phyloP scores from a whole-genome alignment of 192 early-diverging fungal genomes.

The Backusella westeae region DNA sequence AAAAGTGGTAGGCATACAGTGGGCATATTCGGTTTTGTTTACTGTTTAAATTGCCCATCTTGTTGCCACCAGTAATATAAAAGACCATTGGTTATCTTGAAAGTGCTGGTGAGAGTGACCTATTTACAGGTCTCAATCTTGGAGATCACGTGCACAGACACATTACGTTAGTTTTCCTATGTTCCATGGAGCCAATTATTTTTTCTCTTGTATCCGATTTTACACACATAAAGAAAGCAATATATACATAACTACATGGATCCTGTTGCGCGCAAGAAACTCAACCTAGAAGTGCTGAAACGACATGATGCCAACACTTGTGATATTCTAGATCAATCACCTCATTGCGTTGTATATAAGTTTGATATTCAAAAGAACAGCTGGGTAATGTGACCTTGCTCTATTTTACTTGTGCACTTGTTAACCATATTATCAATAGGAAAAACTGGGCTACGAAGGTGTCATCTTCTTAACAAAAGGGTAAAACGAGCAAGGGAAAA shows the following conservation, averaged over 20 bases:
- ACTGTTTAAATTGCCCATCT: no score
- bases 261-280: conserved; percentile 55
- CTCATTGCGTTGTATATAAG: conserved; percentile 88
- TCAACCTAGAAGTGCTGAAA: conserved; percentile 81
- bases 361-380: conserved; percentile 67
- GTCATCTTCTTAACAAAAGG: conserved; percentile 87
- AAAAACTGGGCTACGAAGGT: conserved; percentile 87
- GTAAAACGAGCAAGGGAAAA: conserved; percentile 28
- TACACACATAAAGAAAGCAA: not conserved
- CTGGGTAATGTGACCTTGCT: conserved; percentile 64
- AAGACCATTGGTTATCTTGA: no score
- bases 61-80: no score
- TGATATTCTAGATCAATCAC: conserved; percentile 79
- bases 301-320: conserved; percentile 78
- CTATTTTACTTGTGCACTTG: no score
- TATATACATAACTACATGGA: conserved; percentile 43
- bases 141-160: no score
- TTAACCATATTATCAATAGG: conserved; percentile 43
- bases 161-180: no score
- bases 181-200: not conserved
- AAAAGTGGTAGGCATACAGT: no score
- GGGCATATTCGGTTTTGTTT: no score
- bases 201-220: not conserved
- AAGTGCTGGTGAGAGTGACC: no score
- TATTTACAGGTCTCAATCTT: no score